Base-by-base conservation (phyloP, 352 stramenopile genomes). In the Peronospora destructor region DNA sequence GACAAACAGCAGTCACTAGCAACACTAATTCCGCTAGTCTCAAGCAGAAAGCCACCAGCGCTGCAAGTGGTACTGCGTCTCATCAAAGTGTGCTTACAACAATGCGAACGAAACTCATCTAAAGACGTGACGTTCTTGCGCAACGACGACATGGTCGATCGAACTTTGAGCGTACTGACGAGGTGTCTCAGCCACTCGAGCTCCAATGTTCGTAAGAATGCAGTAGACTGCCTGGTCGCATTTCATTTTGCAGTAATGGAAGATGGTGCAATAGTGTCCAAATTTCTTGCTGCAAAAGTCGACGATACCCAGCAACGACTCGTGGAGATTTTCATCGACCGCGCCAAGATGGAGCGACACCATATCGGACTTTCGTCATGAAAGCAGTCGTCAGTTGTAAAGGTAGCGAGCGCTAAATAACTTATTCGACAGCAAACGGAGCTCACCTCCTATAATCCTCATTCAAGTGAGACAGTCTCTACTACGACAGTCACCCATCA, bases 321-420 rank as follows among this genome's bases (percentile, higher is more conserved):
- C 10, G 64, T 91, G 8, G 64, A 85, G 25, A 88, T 91, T 56
- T 91, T 84, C 62, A 83, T 91, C 25, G 64, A 86, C 41, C 79
- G 76, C 32, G 67, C 62, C n/a, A 76, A 68, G 41, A 63, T 71
- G 41, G 54, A 81, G 37, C 66, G 65, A 8, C 57, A 56, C 28
- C 64, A 62, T 45, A 53, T 61, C 8, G 39, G 17, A 29, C 29
- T 51, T 43, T 44, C 29, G 10, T 51, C 44, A 32, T 62, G 36
- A 56, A n/a, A 36, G 1, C 30, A 14, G 4, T 2, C 8, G 12
- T n/a, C 1, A 35, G 19, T 35, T 35, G 26, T 30, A 9, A 19
- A 23, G 5, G 8, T n/a, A n/a, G n/a, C n/a, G 8, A 39, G 36
- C 7, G 9, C 17, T 42, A n/a, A 28, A 42, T 14, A n/a, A 28